phyloP scores from a whole-genome alignment of 257 asterid genomes.

The Henckelia pumila region DNA sequence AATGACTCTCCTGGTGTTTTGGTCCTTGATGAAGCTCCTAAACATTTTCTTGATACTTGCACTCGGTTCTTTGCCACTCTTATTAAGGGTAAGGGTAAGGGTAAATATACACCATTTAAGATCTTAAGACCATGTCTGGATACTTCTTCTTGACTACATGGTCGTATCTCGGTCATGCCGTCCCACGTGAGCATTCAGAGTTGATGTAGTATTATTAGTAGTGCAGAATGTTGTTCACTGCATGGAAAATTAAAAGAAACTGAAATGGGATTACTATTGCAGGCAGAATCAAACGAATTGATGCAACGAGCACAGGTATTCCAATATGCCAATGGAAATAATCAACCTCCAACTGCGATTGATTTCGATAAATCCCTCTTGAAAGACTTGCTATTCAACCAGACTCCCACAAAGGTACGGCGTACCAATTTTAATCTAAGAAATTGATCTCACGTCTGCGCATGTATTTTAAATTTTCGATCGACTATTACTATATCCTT shows the following conservation, averaged over 20 bases:
- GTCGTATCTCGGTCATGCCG: slow-evolving; percentile 1
- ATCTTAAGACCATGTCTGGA: background rate
- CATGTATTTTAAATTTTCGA: background rate
- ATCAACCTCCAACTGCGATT: slow-evolving; percentile 84
- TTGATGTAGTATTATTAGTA: background rate
- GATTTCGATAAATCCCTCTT: slow-evolving; percentile 74
- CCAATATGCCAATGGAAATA: slow-evolving; percentile 77
- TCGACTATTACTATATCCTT: slow-evolving; percentile 16
- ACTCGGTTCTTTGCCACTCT: slow-evolving; percentile 1
- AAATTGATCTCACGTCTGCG: background rate
- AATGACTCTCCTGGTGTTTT: slow-evolving; percentile 5
- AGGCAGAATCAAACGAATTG: slow-evolving; percentile 79
- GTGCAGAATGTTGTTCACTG: background rate
- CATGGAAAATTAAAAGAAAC: slow-evolving; percentile 7
- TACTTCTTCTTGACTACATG: slow-evolving; percentile 19
- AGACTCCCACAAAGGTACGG: slow-evolving; percentile 85
- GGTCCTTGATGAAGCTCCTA: slow-evolving; percentile 1
- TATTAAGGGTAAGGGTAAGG: slow-evolving; percentile 3
- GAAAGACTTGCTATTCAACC: slow-evolving; percentile 85
- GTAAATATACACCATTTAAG: background rate
- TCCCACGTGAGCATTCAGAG: background rate
- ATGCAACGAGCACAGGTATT: slow-evolving; percentile 85
- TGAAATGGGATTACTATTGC: slow-evolving; percentile 30
- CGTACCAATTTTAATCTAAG: background rate
- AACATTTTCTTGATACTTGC: background rate